Percentiles rank a stretch among this genome's conserved stretches.
phyloP scores from a whole-genome alignment of 2,329 filamentous ascomycete species.

The Cytospora piceae region DNA sequence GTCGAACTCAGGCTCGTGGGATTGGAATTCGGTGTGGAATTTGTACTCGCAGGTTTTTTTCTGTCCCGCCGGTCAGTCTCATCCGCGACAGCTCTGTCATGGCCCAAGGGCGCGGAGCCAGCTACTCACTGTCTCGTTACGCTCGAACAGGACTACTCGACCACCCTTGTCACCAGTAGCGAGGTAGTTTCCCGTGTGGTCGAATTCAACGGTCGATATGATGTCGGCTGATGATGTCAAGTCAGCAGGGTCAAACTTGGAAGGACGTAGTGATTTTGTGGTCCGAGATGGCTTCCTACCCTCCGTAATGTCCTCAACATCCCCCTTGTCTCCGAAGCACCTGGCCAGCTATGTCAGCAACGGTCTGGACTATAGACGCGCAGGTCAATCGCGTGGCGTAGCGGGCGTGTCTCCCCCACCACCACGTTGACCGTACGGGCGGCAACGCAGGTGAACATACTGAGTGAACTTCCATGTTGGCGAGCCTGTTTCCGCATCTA shows the following conservation, averaged over 20 bases:
- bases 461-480: slow-evolving; percentile 99
- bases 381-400: not conserved
- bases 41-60: slow-evolving; percentile 99
- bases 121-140: slow-evolving; percentile 88
- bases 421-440: not conserved
- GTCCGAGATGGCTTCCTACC: slow-evolving; percentile 25
- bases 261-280: not conserved
- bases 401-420: not conserved
- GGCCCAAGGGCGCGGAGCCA: not conserved
- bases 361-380: slow-evolving; percentile 11
- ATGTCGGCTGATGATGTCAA: slow-evolving; percentile 69
- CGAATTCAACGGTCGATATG: slow-evolving; percentile 89
- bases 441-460: slow-evolving; percentile 59
- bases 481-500: slow-evolving; percentile 90
- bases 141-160: slow-evolving; percentile 82
- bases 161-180: slow-evolving; percentile 90
- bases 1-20: slow-evolving; percentile 98
- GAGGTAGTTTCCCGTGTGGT: slow-evolving; percentile 87
- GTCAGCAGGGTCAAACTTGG: slow-evolving; percentile 33
- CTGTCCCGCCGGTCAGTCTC: slow-evolving; percentile 54
- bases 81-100: slow-evolving; percentile 6
- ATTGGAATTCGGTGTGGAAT: slow-evolving; percentile 99
- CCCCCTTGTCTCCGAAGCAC: slow-evolving; percentile 99
- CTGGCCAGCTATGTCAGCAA: slow-evolving; percentile 52
- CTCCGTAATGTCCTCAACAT: slow-evolving; percentile 99